These are phyloP conservation scores for Starmerella roubikii DNA, from an alignment of 805 yeast species.

Conservation along the genomic window DNA sequence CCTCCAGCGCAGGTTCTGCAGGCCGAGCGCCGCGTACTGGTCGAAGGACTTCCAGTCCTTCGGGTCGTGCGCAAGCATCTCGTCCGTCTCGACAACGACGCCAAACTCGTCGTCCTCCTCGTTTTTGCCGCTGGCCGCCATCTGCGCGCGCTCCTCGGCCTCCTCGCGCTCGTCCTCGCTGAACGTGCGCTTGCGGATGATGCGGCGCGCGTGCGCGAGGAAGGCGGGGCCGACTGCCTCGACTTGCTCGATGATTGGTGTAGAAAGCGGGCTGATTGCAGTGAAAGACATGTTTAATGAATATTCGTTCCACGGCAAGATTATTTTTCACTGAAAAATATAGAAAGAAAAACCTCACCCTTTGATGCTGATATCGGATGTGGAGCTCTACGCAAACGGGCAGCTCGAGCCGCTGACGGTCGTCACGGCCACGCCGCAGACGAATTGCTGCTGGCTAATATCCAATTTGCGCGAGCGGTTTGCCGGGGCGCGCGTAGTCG, in stretches of 20 bases:
- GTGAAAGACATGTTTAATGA: conserved; percentile 19
- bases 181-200: conserved; percentile 95
- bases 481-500: background rate
- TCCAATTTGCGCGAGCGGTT: conserved; percentile 1
- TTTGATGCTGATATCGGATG: conserved; percentile 8
- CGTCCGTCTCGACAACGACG: conserved; percentile 61
- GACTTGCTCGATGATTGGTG: conserved; percentile 42
- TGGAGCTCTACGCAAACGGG: conserved; percentile 4
- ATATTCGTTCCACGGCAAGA: too few species aligned
- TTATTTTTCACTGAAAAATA: too few species aligned
- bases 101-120: conserved; percentile 27
- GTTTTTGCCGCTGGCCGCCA: conserved; percentile 52
- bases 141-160: conserved; percentile 62
- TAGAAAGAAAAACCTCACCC: background rate
- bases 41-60: conserved; percentile 97
- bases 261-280: conserved; percentile 20
- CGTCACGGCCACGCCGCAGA: conserved; percentile 21
- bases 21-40: conserved; percentile 89
- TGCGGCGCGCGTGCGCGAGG: conserved; percentile 92
- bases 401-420: conserved; percentile 14
- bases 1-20: conserved; percentile 75
- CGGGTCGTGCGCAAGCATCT: conserved; percentile 77
- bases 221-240: conserved; percentile 97
- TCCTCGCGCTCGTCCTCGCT: conserved; percentile 90
- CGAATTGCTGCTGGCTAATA: conserved; percentile 19